Evolutionary conservation across 2,329 filamentous ascomycete genomes (phyloP).

Genomic region (Meredithiella fracta): DNA sequence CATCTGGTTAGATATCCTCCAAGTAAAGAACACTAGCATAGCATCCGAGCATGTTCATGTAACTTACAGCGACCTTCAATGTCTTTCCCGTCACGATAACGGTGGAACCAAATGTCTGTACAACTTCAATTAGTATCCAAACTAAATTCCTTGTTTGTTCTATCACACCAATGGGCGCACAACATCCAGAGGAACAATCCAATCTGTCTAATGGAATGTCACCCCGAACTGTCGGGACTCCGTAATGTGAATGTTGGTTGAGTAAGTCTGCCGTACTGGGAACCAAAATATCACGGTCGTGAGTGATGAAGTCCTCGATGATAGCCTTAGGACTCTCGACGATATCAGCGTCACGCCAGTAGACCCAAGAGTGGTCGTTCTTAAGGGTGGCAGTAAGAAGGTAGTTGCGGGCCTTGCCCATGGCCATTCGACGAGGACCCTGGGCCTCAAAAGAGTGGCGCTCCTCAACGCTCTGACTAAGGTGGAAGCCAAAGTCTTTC

Average conservation of each 20-base stretch:
- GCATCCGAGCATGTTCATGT: background rate
- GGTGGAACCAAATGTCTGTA: slow-evolving; percentile 90
- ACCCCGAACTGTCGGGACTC: background rate
- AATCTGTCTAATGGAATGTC: background rate
- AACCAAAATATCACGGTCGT: slow-evolving; percentile 83
- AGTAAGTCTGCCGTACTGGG: slow-evolving; percentile 55
- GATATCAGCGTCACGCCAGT: slow-evolving; percentile 97
- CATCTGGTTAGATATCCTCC: slow-evolving; percentile 16
- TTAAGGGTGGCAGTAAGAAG: slow-evolving; percentile 70
- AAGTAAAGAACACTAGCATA: background rate
- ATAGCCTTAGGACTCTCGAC: slow-evolving; percentile 75
- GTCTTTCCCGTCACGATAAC: slow-evolving; percentile 59
- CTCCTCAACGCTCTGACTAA: slow-evolving; percentile 66
- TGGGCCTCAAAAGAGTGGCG: slow-evolving; percentile 78
- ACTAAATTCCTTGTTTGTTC: background rate
- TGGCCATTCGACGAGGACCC: slow-evolving; percentile 73
- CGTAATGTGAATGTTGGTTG: background rate
- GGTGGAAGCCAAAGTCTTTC: slow-evolving; percentile 69
- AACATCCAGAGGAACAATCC: background rate
- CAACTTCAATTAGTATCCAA: slow-evolving; percentile 8
- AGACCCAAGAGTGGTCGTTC: slow-evolving; percentile 93
- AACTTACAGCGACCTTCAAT: slow-evolving; percentile 85
- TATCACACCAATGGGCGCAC: background rate
- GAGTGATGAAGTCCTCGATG: slow-evolving; percentile 86
- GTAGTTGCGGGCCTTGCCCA: slow-evolving; percentile 86